Percentiles rank a stretch among this genome's conserved stretches.
Conservation (phyloP, 2,329 filamentous ascomycete species). For the Colletotrichum shisoi region DNA sequence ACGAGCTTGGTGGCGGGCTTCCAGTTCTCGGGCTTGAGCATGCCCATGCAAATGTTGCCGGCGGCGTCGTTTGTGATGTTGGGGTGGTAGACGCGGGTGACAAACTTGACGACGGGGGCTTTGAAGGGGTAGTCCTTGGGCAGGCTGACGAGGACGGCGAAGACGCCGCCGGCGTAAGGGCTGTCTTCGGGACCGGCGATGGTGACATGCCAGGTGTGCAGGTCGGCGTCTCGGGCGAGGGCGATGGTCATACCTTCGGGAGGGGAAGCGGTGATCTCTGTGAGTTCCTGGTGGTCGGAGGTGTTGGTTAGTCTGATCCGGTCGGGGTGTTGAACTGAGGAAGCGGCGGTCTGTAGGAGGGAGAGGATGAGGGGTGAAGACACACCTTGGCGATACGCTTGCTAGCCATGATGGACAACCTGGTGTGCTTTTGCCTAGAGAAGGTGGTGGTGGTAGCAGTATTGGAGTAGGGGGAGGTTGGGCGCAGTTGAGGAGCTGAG, state of each 20-base stretch:
- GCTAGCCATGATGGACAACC: conserved; percentile 49
- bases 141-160: conserved; percentile 75
- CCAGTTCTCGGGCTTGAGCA: conserved; percentile 88
- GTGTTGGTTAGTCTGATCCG: conserved; percentile 38
- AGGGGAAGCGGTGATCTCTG: conserved; percentile 58
- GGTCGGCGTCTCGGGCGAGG: conserved; percentile 57
- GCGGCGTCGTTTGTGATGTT: conserved; percentile 89
- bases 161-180: conserved; percentile 71
- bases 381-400: conserved; percentile 57
- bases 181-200: conserved; percentile 56
- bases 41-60: conserved; percentile 84
- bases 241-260: conserved; percentile 58
- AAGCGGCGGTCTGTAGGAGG: neutral
- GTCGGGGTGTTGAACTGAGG: neutral
- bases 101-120: conserved; percentile 79
- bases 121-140: conserved; percentile 90
- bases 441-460: neutral
- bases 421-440: neutral
- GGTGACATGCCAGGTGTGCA: conserved; percentile 62
- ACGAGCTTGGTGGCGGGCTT: conserved; percentile 83
- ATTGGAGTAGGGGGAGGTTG: conserved; percentile 6
- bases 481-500: conserved; percentile 7
- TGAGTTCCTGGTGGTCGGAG: conserved; percentile 57
- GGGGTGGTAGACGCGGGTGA: conserved; percentile 93
- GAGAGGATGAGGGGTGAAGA: conserved; percentile 5